Base-by-base conservation (phyloP, 2,329 filamentous ascomycete species). In the Hysterium pulicare region DNA sequence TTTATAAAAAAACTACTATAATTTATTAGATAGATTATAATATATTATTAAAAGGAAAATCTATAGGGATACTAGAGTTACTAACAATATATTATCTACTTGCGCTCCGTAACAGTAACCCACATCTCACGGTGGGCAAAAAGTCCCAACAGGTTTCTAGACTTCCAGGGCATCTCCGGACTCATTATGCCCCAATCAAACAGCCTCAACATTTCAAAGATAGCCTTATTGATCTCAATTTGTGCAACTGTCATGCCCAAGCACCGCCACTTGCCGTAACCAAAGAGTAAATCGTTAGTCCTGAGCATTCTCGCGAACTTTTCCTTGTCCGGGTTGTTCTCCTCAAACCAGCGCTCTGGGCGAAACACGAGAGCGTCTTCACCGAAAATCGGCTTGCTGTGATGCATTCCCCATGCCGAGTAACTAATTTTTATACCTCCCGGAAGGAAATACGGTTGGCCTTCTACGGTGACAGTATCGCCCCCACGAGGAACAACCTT, bases 281-380 rank as follows among this genome's bases (percentile, higher is more conserved):
- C 64, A 44, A 68, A 69, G 3, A 67, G 54, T 48, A 68, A 50
- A 11, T 66, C 62, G 21, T 61, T 61, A 0, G 53, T 58, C 36
- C 49, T 54, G 16, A 46, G 47, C 66, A 69, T 69, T 9, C 48
- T 44, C 13, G 51, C 49, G 16, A 64, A 40, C 6, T 55, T 49
- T 16, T 58, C 57, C n/a, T n/a, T n/a, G n/a, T n/a, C n/a, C n/a
- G n/a, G n/a, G 22, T 57, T 56, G 20, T 51, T 54, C n/a, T 33
- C 49, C 3, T 62, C 33, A 3, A 76, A 50, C 73, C 74, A 78
- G 13, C 75, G 59, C 57, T 77, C 75, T 0, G 75, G 75, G 1
- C 70, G 64, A 55, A 76, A 78, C 3, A 64, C 51, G 3, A 68
- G 59, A 0, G 70, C 68, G 44, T 78, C 74, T 3, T 53, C 48